A percentile compares a stretch with the other conserved stretches of the same genome.
These are phyloP conservation scores for Syzygium aromaticum DNA, from an alignment of 345 rosid genomes.

Conservation along the genomic window DNA sequence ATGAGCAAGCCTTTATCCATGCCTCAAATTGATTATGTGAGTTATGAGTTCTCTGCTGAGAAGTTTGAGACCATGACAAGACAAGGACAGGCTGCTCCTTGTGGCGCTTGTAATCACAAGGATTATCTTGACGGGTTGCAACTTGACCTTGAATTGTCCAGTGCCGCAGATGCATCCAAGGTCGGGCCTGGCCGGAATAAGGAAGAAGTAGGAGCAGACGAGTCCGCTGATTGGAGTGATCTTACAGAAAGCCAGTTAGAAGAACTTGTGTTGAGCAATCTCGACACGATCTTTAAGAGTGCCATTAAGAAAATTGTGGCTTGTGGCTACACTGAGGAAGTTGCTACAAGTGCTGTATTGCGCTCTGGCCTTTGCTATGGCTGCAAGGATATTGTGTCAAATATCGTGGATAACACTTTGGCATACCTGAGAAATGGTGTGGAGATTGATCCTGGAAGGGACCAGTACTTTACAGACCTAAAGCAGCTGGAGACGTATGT, in stretches of 20 bases:
- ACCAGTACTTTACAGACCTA: conserved; percentile 49
- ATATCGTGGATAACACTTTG: conserved; percentile 66
- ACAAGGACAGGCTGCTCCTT: conserved; percentile 28
- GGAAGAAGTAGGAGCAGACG: conserved; percentile 41
- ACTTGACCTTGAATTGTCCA: conserved; percentile 53
- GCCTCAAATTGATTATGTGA: conserved; percentile 25
- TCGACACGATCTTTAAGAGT: conserved; percentile 55
- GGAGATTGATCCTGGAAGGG: conserved; percentile 34
- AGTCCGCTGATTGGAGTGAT: conserved; percentile 74
- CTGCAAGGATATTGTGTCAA: conserved; percentile 47
- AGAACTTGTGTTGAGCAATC: conserved; percentile 58
- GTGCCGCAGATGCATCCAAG: conserved; percentile 23
- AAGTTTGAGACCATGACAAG: conserved; percentile 33
- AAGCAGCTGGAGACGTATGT: conserved; percentile 73
- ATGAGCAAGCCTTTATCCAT: conserved; percentile 19
- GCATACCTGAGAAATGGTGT: conserved; percentile 52
- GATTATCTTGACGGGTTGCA: conserved; percentile 41
- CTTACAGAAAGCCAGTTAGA: conserved; percentile 65
- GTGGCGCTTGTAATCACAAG: conserved; percentile 42
- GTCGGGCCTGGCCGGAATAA: conserved; percentile 33
- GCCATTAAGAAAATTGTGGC: conserved; percentile 51
- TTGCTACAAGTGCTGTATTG: conserved; percentile 50
- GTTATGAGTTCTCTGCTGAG: conserved; percentile 65
- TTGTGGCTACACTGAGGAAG: conserved; percentile 48
- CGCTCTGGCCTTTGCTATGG: conserved; percentile 69